Evolutionary conservation across 2,329 filamentous ascomycete species (phyloP).

Genomic region (Neurospora sp.): DNA sequence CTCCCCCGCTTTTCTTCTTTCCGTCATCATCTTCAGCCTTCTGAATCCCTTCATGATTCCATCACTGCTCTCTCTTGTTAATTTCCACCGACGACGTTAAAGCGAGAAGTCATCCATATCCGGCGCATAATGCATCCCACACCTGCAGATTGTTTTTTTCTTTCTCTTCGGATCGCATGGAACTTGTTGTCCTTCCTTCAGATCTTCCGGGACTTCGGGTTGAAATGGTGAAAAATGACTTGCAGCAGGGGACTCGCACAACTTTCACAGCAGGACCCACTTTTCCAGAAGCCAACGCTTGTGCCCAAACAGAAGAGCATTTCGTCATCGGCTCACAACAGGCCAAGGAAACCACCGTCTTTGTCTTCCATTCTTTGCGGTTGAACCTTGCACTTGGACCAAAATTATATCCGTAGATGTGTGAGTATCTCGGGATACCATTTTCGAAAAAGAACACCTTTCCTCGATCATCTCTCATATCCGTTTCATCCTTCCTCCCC

Average conservation of each 20-base stretch:
- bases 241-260: not conserved
- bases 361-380: not conserved
- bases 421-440: no score
- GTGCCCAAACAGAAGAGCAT: not conserved
- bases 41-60: not conserved
- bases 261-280: not conserved
- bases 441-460: no score
- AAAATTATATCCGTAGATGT: no score
- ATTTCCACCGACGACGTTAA: not conserved
- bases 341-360: not conserved
- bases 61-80: not conserved
- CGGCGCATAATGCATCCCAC: not conserved
- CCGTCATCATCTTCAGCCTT: not conserved
- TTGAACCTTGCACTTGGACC: no score
- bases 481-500: not conserved
- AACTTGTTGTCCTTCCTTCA: not conserved
- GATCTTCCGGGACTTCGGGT: not conserved
- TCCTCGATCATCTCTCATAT: not conserved
- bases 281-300: not conserved
- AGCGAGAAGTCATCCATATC: not conserved
- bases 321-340: not conserved
- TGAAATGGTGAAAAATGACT: not conserved
- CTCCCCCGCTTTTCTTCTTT: not conserved
- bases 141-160: not conserved
- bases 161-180: not conserved